These are phyloP conservation scores for Ustilago esculenta DNA, from an alignment of 1,284 basidiomycete genomes.

Conservation along the genomic window DNA sequence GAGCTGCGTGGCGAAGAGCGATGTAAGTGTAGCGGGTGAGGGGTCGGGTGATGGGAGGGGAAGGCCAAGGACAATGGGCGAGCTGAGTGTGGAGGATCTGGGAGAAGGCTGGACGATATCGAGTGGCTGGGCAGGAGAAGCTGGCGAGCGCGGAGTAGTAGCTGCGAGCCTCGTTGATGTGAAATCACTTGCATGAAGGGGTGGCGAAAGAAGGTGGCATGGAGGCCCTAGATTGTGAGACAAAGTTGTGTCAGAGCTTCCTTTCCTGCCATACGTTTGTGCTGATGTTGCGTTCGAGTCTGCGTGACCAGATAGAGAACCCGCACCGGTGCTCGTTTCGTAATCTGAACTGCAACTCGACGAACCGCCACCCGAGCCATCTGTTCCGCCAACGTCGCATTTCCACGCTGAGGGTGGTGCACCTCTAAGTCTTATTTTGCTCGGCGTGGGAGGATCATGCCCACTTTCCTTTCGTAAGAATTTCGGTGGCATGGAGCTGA, in stretches of 20 bases:
- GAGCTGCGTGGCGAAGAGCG: conserved; percentile 9
- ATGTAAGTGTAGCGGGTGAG: background rate
- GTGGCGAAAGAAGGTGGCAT: background rate
- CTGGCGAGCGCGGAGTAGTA: background rate
- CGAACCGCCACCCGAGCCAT: background rate
- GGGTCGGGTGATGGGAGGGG: background rate
- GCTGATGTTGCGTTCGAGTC: background rate
- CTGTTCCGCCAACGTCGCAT: conserved; percentile 1
- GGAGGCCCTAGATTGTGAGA: too few species aligned
- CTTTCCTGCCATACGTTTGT: background rate
- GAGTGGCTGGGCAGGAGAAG: background rate
- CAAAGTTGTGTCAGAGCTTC: background rate
- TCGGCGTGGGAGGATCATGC: background rate
- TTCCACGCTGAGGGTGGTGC: conserved; percentile 28
- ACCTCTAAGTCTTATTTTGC: background rate
- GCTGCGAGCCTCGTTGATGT: background rate
- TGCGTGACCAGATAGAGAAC: conserved; percentile 10
- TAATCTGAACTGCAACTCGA: conserved; percentile 25
- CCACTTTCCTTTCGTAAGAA: conserved; percentile 7
- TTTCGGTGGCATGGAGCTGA: conserved; percentile 10
- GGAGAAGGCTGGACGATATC: background rate
- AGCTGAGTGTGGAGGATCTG: background rate
- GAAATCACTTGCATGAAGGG: background rate
- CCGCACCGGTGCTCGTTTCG: conserved; percentile 5
- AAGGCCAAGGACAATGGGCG: conserved; percentile 11